Evolutionary conservation across 2,329 filamentous ascomycete species (phyloP).

Genomic region (Cercospora citrullina): DNA sequence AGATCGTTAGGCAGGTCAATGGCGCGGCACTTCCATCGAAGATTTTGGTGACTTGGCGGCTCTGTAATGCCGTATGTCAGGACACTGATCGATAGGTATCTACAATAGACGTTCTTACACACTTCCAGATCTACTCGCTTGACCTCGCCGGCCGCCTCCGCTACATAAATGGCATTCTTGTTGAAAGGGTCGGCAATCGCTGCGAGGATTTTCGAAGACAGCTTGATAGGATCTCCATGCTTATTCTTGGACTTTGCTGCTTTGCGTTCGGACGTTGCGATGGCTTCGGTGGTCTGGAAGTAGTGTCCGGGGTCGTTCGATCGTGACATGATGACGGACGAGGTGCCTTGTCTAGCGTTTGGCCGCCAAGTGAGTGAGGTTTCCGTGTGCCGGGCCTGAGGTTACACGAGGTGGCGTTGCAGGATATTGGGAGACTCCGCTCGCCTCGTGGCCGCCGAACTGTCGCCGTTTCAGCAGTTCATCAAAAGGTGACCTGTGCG

Average conservation of each 20-base stretch:
- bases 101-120: conserved; percentile 54
- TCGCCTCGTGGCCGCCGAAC: not conserved
- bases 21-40: conserved; percentile 79
- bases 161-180: conserved; percentile 68
- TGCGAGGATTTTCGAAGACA: conserved; percentile 85
- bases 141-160: conserved; percentile 82
- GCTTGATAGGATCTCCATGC: conserved; percentile 74
- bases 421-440: not conserved
- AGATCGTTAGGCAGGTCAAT: conserved; percentile 72
- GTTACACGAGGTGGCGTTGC: not conserved
- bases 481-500: not conserved
- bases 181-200: conserved; percentile 64
- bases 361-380: not conserved
- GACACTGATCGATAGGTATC: not conserved
- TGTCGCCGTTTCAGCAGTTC: not conserved
- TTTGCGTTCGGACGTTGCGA: conserved; percentile 60
- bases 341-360: not conserved
- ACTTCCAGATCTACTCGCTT: conserved; percentile 75
- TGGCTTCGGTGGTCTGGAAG: conserved; percentile 76
- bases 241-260: conserved; percentile 76
- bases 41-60: conserved; percentile 46
- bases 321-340: conserved; percentile 56
- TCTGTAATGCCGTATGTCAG: conserved; percentile 36
- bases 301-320: conserved; percentile 77
- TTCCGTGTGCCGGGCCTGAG: not conserved